Percentiles rank a stretch among this genome's conserved stretches.
phyloP scores from a whole-genome alignment of 306 rosid genomes.

The Prunus campanulata region DNA sequence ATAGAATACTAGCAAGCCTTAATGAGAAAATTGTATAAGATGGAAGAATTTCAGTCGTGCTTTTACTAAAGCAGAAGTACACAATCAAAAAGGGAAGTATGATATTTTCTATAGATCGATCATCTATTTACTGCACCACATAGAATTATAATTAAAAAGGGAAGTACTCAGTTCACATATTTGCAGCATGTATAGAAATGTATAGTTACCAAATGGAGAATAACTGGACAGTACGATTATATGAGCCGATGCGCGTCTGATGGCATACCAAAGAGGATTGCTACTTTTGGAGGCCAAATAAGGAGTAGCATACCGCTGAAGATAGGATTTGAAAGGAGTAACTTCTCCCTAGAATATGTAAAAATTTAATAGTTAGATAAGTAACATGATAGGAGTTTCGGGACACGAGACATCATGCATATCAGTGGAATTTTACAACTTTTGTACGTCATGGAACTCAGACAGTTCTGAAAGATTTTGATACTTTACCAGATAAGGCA shows the following conservation, averaged over 20 bases:
- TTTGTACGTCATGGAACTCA: not conserved
- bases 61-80: not conserved
- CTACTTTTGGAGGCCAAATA: slow-evolving; percentile 73
- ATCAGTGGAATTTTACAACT: not conserved
- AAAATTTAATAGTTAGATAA: slow-evolving; percentile 9
- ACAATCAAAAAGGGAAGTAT: too few relatives aligned
- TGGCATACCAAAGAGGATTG: slow-evolving; percentile 93
- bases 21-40: not conserved
- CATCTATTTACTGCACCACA: too few relatives aligned
- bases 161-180: not conserved
- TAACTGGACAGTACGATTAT: slow-evolving; percentile 88
- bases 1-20: not conserved
- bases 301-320: slow-evolving; percentile 75
- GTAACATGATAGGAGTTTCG: slow-evolving; percentile 2
- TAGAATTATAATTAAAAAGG: not conserved
- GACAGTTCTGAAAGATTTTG: slow-evolving; percentile 1
- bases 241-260: slow-evolving; percentile 96
- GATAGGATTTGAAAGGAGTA: slow-evolving; percentile 74
- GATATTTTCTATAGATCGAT: too few relatives aligned
- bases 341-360: slow-evolving; percentile 67
- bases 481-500: slow-evolving; percentile 78
- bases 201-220: slow-evolving; percentile 77
- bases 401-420: not conserved
- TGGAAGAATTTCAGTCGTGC: too few relatives aligned
- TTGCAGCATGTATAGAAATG: slow-evolving; percentile 16